phyloP scores from a whole-genome alignment of 2,329 filamentous ascomycete genomes.

The Colletotrichum aenigma region DNA sequence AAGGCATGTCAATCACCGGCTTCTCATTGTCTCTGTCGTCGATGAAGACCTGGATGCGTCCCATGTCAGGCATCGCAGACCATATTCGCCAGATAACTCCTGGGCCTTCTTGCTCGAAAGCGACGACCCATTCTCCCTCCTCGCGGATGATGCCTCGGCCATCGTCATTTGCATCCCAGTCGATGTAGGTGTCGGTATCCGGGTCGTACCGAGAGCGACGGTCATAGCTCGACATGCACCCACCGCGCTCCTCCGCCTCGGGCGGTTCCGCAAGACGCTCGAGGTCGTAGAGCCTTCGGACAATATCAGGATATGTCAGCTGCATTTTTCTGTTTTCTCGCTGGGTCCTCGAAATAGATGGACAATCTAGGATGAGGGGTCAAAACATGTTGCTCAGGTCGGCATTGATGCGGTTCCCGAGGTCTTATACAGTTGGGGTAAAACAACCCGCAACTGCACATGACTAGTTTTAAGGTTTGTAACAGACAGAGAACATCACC shows the following conservation, averaged over 20 bases:
- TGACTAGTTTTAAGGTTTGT: background rate
- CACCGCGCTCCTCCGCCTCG: background rate
- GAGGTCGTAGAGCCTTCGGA: constrained; percentile 11
- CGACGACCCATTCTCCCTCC: constrained; percentile 8
- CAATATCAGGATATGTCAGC: constrained; percentile 9
- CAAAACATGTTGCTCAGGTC: too few relatives aligned
- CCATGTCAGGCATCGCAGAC: constrained; percentile 14
- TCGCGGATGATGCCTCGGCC: constrained; percentile 9
- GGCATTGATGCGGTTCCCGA: background rate
- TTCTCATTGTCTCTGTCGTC: background rate
- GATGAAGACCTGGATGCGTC: constrained; percentile 10
- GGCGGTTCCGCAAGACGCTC: constrained; percentile 13
- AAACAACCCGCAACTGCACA: background rate
- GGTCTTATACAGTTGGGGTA: background rate
- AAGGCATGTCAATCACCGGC: constrained; percentile 8
- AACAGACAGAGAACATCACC: background rate
- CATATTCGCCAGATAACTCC: constrained; percentile 15
- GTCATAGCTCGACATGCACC: constrained; percentile 19
- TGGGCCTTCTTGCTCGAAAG: constrained; percentile 13
- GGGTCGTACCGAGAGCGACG: constrained; percentile 14
- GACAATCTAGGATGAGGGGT: background rate
- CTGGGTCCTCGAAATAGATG: background rate
- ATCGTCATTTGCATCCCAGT: constrained; percentile 18
- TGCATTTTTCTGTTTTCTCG: background rate
- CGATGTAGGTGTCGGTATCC: constrained; percentile 4